Percentiles rank a stretch among this genome's conserved stretches.
These are phyloP conservation scores for Ustilago curta DNA, from an alignment of 1,284 basidiomycete genomes.

Conservation along the genomic window DNA sequence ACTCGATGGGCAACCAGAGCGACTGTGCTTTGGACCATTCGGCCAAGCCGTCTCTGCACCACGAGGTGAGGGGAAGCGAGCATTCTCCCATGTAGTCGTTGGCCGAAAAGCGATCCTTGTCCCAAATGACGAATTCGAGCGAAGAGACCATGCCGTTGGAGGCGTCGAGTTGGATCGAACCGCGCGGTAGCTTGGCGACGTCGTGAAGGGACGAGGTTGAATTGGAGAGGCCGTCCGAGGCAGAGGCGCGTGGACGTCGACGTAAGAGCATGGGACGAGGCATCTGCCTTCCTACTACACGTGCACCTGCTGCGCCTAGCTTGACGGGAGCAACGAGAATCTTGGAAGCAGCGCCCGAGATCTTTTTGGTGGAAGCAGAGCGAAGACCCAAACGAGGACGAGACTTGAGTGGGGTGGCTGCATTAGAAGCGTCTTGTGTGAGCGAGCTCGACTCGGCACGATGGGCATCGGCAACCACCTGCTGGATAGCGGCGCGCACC, in stretches of 20 bases:
- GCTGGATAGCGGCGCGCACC: conserved; percentile 33
- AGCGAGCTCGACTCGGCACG: neutral
- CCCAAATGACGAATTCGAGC: conserved; percentile 90
- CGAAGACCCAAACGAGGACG: conserved; percentile 32
- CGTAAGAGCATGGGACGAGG: conserved; percentile 57
- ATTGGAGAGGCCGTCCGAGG: conserved; percentile 7
- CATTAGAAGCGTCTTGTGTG: neutral
- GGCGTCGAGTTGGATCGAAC: conserved; percentile 50
- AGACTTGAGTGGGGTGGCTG: conserved; percentile 11
- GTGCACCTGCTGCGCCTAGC: conserved; percentile 56
- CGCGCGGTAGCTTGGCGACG: conserved; percentile 26
- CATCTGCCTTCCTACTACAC: conserved; percentile 54
- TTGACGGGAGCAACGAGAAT: conserved; percentile 56
- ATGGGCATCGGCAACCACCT: conserved; percentile 11
- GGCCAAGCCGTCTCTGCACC: conserved; percentile 74
- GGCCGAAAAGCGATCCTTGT: conserved; percentile 78
- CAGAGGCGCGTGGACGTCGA: conserved; percentile 14
- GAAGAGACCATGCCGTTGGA: conserved; percentile 47
- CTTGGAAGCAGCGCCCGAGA: conserved; percentile 50
- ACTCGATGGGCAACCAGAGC: conserved; percentile 54
- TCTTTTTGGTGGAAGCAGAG: conserved; percentile 39
- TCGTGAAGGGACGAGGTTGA: conserved; percentile 10
- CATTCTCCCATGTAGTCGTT: conserved; percentile 95
- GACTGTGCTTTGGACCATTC: conserved; percentile 47
- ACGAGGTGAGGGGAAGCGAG: conserved; percentile 80